phyloP scores from a whole-genome alignment of 768 basidiomycete species.

The Butyriboletus loyo region DNA sequence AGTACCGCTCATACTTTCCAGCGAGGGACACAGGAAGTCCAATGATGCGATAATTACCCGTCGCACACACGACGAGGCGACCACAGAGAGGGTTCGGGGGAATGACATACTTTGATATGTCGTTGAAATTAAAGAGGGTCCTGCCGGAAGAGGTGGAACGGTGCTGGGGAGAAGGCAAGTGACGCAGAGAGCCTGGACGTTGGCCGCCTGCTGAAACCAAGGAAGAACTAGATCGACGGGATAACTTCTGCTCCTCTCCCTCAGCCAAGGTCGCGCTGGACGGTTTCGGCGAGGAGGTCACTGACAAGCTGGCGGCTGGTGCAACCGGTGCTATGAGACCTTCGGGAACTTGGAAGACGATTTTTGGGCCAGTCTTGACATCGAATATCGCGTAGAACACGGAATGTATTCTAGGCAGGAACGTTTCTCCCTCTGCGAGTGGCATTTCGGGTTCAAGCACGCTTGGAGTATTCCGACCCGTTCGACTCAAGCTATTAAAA shows the following conservation, averaged over 20 bases:
- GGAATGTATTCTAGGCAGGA: conserved; percentile 74
- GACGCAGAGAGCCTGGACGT: conserved; percentile 41
- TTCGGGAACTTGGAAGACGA: conserved; percentile 93
- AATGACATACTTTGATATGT: conserved; percentile 92
- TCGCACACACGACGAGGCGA: conserved; percentile 83
- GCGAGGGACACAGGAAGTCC: conserved; percentile 85
- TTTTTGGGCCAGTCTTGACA: conserved; percentile 77
- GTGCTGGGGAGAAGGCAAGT: conserved; percentile 43
- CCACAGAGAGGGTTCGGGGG: conserved; percentile 84
- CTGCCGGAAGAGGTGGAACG: conserved; percentile 49
- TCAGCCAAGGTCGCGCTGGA: conserved; percentile 31
- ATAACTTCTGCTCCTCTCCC: conserved; percentile 36
- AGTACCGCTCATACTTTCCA: conserved; percentile 78
- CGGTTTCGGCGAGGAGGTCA: conserved; percentile 34
- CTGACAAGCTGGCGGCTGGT: conserved; percentile 26
- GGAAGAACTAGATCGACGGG: conserved; percentile 53
- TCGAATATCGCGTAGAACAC: conserved; percentile 97
- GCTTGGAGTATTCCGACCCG: background rate
- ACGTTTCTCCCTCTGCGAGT: conserved; percentile 55
- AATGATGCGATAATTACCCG: conserved; percentile 78
- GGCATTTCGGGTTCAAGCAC: conserved; percentile 30
- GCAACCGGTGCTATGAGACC: conserved; percentile 63
- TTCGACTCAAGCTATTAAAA: background rate
- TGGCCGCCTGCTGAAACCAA: conserved; percentile 45
- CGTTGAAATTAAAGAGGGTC: conserved; percentile 81